These are phyloP conservation scores for Calonectria pseudoreteaudii DNA, from an alignment of 2,329 filamentous ascomycete genomes.

Conservation along the genomic window DNA sequence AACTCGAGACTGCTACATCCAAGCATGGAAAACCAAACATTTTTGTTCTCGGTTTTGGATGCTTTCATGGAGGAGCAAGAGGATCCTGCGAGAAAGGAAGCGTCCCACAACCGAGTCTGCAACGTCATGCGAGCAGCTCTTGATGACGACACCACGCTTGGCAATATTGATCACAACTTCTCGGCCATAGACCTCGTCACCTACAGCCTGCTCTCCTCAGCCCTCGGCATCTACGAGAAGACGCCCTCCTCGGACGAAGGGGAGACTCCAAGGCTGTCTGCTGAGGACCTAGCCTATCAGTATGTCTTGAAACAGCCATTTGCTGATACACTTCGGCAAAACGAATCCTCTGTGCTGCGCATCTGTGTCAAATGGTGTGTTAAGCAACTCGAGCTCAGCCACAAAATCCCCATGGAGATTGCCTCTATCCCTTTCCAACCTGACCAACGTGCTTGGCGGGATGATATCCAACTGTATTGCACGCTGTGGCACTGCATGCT, in stretches of 20 bases:
- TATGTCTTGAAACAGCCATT: slow-evolving; percentile 38
- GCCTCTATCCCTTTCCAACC: slow-evolving; percentile 23
- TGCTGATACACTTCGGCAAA: slow-evolving; percentile 11
- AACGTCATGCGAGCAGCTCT: slow-evolving; percentile 24
- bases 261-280: slow-evolving; percentile 14
- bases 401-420: slow-evolving; percentile 29
- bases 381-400: slow-evolving; percentile 28
- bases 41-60: slow-evolving; percentile 35
- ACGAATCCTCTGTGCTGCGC: slow-evolving; percentile 23
- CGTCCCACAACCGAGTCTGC: slow-evolving; percentile 11
- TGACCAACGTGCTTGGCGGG: slow-evolving; percentile 31
- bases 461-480: slow-evolving; percentile 40
- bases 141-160: slow-evolving; percentile 17
- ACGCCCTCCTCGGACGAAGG: background rate
- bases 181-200: slow-evolving; percentile 38
- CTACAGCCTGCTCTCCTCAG: slow-evolving; percentile 34
- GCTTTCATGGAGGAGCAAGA: slow-evolving; percentile 28
- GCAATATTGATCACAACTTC: slow-evolving; percentile 23
- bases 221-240: slow-evolving; percentile 36
- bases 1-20: background rate
- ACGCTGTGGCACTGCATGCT: slow-evolving; percentile 39
- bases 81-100: slow-evolving; percentile 19
- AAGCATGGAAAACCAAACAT: slow-evolving; percentile 11
- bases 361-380: slow-evolving; percentile 38
- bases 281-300: slow-evolving; percentile 32